Evolutionary conservation across 2,329 filamentous ascomycete genomes (phyloP).

Genomic region (Teratosphaeria epicoccoides): DNA sequence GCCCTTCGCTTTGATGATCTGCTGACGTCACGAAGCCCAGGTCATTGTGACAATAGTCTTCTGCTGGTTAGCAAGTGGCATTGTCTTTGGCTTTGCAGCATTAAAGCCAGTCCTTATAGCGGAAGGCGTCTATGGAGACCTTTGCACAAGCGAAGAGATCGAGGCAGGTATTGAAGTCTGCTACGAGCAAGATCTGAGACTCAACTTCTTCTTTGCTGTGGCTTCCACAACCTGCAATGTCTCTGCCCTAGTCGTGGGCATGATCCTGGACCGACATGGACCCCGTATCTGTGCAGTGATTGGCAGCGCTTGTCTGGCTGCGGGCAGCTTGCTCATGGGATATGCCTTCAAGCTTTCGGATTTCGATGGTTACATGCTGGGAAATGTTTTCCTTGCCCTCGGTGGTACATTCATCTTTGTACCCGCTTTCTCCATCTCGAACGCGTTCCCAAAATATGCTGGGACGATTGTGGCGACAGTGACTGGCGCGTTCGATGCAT

Average conservation of each 20-base stretch:
- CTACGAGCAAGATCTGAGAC: conserved; percentile 47
- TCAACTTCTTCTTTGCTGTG: conserved; percentile 89
- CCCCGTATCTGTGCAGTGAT: conserved; percentile 61
- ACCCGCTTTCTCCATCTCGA: conserved; percentile 41
- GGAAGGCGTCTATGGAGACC: conserved; percentile 59
- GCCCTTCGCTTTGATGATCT: not conserved
- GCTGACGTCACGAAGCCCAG: conserved; percentile 39
- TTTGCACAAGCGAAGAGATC: conserved; percentile 47
- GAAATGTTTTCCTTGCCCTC: conserved; percentile 40
- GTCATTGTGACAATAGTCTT: conserved; percentile 58
- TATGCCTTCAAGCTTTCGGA: conserved; percentile 49
- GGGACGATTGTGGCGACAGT: conserved; percentile 40
- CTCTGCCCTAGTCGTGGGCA: conserved; percentile 72
- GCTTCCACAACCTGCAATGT: conserved; percentile 84
- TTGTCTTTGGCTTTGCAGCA: conserved; percentile 77
- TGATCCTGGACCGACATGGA: conserved; percentile 72
- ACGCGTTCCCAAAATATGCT: conserved; percentile 40
- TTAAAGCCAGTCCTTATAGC: conserved; percentile 69
- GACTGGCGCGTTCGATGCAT: conserved; percentile 43
- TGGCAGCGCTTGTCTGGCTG: conserved; percentile 56
- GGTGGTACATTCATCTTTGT: conserved; percentile 43
- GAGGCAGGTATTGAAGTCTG: conserved; percentile 42
- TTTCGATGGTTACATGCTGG: conserved; percentile 56
- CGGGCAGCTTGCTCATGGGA: conserved; percentile 64
- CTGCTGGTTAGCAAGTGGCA: conserved; percentile 66